These are phyloP conservation scores for Fusarium illudens DNA, from an alignment of 2,329 filamentous ascomycete genomes.

Conservation along the genomic window DNA sequence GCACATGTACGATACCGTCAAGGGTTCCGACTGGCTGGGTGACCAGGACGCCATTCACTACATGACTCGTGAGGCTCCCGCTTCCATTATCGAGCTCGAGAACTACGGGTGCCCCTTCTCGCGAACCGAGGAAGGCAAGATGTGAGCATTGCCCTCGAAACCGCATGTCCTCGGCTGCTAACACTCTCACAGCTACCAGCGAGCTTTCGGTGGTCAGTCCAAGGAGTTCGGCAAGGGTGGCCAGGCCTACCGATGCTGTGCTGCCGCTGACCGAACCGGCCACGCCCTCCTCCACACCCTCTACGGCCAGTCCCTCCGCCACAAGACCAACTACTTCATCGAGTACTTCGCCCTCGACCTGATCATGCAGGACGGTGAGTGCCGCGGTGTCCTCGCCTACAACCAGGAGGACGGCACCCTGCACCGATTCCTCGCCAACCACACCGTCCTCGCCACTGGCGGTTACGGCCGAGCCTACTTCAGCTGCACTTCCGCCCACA, in stretches of 20 bases:
- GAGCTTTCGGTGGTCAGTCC: conserved; percentile 97
- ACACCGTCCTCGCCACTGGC: conserved; percentile 96
- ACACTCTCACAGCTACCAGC: conserved; percentile 78
- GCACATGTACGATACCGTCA: conserved; percentile 99
- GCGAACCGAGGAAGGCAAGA: conserved; percentile 94
- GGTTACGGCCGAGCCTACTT: conserved; percentile 99
- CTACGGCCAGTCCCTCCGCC: conserved; percentile 93
- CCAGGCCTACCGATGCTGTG: conserved; percentile 96
- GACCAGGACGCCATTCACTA: conserved; percentile 99
- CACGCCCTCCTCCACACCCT: conserved; percentile 98
- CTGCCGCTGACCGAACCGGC: conserved; percentile 94
- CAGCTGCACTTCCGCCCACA: conserved; percentile 97
- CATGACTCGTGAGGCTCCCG: conserved; percentile 95
- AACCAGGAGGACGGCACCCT: conserved; percentile 99
- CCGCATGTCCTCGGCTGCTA: conserved; percentile 13
- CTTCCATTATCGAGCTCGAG: conserved; percentile 92
- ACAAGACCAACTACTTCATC: conserved; percentile 99
- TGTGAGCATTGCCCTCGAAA: conserved; percentile 62
- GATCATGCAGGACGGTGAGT: conserved; percentile 97
- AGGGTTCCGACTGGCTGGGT: conserved; percentile 96
- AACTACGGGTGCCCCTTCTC: conserved; percentile 98
- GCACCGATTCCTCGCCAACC: conserved; percentile 94
- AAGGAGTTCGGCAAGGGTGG: conserved; percentile 96
- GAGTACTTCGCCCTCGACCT: conserved; percentile 98
- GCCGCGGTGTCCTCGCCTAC: conserved; percentile 95